phyloP scores from a whole-genome alignment of 1,284 basidiomycete species.

The Mycena sp. region DNA sequence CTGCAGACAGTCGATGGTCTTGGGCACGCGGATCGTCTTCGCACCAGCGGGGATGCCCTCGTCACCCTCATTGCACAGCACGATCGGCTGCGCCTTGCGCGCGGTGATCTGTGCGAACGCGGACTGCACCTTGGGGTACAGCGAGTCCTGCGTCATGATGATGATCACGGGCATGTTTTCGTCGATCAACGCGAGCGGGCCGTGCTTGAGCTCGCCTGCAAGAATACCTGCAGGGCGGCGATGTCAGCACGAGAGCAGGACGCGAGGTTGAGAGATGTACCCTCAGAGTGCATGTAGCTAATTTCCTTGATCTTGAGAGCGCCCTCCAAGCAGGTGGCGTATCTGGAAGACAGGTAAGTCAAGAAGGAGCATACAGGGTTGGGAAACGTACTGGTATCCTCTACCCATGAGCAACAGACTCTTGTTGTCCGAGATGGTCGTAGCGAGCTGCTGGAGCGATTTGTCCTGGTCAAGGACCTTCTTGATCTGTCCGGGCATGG shows the following conservation, averaged over 20 bases:
- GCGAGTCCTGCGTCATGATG: conserved; percentile 98
- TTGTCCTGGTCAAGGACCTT: conserved; percentile 87
- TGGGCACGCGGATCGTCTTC: conserved; percentile 92
- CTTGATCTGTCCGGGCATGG: conserved; percentile 91
- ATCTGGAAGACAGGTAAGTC: conserved; percentile 47
- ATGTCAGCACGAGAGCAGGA: no score
- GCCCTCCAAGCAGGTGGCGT: conserved; percentile 97
- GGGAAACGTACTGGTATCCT: conserved; percentile 86
- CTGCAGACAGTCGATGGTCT: conserved; percentile 95
- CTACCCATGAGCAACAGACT: conserved; percentile 97
- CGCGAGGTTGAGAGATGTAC: no score
- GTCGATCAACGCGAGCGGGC: conserved; percentile 96
- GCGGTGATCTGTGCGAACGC: conserved; percentile 97
- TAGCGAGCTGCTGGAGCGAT: conserved; percentile 85
- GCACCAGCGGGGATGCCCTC: conserved; percentile 78
- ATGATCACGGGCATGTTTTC: conserved; percentile 99
- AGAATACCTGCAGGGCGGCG: conserved; percentile 95
- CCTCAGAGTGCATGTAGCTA: conserved; percentile 92
- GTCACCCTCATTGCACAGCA: conserved; percentile 97
- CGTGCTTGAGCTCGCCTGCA: conserved; percentile 98
- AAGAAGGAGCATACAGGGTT: background rate
- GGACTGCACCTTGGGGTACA: conserved; percentile 98
- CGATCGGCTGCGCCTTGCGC: conserved; percentile 95
- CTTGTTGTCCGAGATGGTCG: conserved; percentile 83
- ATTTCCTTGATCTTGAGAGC: conserved; percentile 99